These are phyloP conservation scores for Magnusiomyces sp. DNA, from an alignment of 1,139 yeast genomes.

Conservation along the genomic window DNA sequence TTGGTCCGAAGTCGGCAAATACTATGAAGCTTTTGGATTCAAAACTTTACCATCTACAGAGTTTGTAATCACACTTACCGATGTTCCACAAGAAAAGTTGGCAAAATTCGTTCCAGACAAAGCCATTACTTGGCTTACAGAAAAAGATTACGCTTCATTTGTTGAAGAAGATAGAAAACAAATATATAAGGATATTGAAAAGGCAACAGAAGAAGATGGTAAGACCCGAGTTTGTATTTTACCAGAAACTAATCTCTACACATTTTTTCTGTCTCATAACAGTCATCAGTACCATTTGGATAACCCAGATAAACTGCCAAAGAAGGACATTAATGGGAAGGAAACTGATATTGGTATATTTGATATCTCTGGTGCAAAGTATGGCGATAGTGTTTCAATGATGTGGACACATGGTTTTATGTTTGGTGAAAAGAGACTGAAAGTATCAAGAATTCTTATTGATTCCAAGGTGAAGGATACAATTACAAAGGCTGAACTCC, in stretches of 20 bases:
- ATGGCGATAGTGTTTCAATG: slow-evolving; percentile 4
- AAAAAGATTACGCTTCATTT: slow-evolving; percentile 23
- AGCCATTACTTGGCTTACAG: not conserved
- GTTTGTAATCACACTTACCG: slow-evolving; percentile 20
- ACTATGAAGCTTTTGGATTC: slow-evolving; percentile 53
- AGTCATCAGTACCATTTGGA: too few relatives aligned
- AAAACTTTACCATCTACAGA: slow-evolving; percentile 27
- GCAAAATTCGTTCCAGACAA: not conserved
- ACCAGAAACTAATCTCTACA: slow-evolving; percentile 35
- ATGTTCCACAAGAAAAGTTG: not conserved
- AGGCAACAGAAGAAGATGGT: slow-evolving; percentile 28
- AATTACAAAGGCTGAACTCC: slow-evolving; percentile 4
- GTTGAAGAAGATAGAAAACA: slow-evolving; percentile 28
- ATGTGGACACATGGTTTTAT: too few relatives aligned
- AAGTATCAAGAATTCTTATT: not conserved
- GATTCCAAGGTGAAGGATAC: not conserved
- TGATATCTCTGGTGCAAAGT: not conserved
- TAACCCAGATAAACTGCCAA: too few relatives aligned
- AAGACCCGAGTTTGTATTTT: slow-evolving; percentile 29
- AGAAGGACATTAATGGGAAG: too few relatives aligned
- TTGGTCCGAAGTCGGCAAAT: slow-evolving; percentile 69
- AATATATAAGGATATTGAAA: slow-evolving; percentile 23
- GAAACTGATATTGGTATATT: too few relatives aligned
- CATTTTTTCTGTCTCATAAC: slow-evolving; percentile 8
- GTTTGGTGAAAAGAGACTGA: not conserved